These are phyloP conservation scores for Rhododendron griersonianum DNA, from an alignment of 148 eudicot genomes.

Conservation along the genomic window DNA sequence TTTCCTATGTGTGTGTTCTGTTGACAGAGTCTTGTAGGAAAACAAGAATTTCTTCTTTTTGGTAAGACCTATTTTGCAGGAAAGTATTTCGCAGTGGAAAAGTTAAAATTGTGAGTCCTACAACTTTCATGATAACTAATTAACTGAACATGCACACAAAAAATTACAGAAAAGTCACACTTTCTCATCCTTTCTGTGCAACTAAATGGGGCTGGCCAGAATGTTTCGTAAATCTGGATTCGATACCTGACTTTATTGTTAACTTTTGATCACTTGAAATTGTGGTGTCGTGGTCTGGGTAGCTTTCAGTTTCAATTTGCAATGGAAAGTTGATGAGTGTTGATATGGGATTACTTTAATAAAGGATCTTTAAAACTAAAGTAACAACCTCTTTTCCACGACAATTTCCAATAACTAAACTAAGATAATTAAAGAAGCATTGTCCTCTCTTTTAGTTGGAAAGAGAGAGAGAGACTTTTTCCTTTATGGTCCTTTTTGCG, in stretches of 20 bases:
- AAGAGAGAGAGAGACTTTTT: conserved; percentile 11
- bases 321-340: conserved; percentile 10
- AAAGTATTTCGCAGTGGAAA: too few species aligned
- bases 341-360: conserved; percentile 12
- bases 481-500: conserved; percentile 9
- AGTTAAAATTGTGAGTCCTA: too few species aligned
- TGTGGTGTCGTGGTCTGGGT: not conserved
- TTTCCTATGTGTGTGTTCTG: too few species aligned
- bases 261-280: conserved; percentile 9
- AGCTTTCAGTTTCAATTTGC: not conserved
- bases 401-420: not conserved
- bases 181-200: too few species aligned
- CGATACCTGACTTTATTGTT: conserved; percentile 9
- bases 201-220: too few species aligned
- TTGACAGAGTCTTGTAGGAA: too few species aligned
- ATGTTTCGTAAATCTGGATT: conserved; percentile 13
- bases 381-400: conserved; percentile 5
- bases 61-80: too few species aligned
- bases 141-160: too few species aligned
- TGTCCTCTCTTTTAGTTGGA: conserved; percentile 21
- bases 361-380: conserved; percentile 13
- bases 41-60: too few species aligned
- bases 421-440: conserved; percentile 7
- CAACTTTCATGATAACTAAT: too few species aligned
- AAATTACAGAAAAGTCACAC: too few species aligned